phyloP scores from a whole-genome alignment of 345 rosid genomes.

The Melastoma malabathricum region DNA sequence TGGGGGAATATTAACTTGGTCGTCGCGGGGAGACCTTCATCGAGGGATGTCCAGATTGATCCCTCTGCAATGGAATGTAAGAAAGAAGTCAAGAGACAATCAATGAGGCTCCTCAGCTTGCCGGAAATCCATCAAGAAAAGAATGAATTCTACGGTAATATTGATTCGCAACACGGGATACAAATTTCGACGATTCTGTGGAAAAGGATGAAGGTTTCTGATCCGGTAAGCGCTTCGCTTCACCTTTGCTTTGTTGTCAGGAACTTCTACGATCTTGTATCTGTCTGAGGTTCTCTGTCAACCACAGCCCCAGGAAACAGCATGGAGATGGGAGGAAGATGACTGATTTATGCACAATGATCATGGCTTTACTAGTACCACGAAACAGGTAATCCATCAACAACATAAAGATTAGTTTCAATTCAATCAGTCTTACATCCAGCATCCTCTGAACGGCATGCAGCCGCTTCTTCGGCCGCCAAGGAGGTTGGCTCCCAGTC shows the following conservation, averaged over 20 bases:
- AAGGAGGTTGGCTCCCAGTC: slow-evolving; percentile 32
- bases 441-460: slow-evolving; percentile 46
- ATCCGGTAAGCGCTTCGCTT: no score
- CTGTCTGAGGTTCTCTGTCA: slow-evolving; percentile 39
- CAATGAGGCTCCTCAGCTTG: not conserved
- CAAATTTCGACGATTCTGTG: no score
- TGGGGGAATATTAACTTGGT: no score
- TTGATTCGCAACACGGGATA: not conserved
- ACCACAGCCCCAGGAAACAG: slow-evolving; percentile 55
- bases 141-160: not conserved
- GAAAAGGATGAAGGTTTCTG: no score
- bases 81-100: slow-evolving; percentile 5
- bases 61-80: no score
- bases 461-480: slow-evolving; percentile 63
- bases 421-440: slow-evolving; percentile 29
- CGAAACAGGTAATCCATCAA: not conserved
- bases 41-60: no score
- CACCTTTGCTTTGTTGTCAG: slow-evolving; percentile 11
- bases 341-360: not conserved
- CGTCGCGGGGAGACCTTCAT: no score
- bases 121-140: no score
- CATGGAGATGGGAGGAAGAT: slow-evolving; percentile 15
- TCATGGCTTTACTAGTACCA: not conserved
- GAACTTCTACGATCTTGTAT: slow-evolving; percentile 41
- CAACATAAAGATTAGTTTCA: not conserved